Conservation (phyloP, 495 filamentous ascomycete genomes). For the Sabuloglossum arenarium region DNA sequence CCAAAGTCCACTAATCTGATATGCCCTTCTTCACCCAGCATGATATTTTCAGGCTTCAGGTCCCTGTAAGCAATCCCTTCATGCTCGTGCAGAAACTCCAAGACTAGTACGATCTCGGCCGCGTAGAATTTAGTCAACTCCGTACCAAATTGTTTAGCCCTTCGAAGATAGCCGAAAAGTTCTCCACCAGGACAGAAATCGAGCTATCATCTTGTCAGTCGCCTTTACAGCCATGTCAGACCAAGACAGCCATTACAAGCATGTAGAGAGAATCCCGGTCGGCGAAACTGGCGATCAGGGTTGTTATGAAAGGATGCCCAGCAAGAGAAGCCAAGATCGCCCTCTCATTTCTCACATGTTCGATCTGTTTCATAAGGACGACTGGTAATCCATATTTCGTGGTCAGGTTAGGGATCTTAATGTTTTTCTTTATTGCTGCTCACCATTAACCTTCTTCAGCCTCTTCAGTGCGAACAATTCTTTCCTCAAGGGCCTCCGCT, state of each 20-base stretch:
- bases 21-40: slow-evolving; percentile 81
- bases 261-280: slow-evolving; percentile 81
- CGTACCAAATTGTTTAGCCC: slow-evolving; percentile 69
- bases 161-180: slow-evolving; percentile 82
- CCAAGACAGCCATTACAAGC: slow-evolving; percentile 35
- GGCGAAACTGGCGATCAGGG: slow-evolving; percentile 74
- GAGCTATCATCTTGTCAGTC: slow-evolving; percentile 24
- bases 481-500: slow-evolving; percentile 21
- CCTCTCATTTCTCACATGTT: slow-evolving; percentile 90
- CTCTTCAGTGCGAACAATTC: slow-evolving; percentile 84
- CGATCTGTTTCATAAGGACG: slow-evolving; percentile 90
- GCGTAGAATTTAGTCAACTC: slow-evolving; percentile 79
- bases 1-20: slow-evolving; percentile 97
- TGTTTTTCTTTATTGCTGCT: slow-evolving; percentile 5
- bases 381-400: slow-evolving; percentile 26
- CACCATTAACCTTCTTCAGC: slow-evolving; percentile 67
- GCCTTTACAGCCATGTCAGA: background rate
- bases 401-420: background rate
- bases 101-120: slow-evolving; percentile 80
- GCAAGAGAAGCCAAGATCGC: slow-evolving; percentile 68
- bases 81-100: slow-evolving; percentile 81
- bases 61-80: slow-evolving; percentile 84
- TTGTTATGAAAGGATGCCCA: slow-evolving; percentile 89
- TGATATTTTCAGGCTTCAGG: slow-evolving; percentile 88
- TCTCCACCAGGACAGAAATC: slow-evolving; percentile 91